Evolutionary conservation across 2,329 filamentous ascomycete genomes (phyloP), one percentile per base, ranked within the genome.

Genomic region (Didymellaceae sp.): DNA sequence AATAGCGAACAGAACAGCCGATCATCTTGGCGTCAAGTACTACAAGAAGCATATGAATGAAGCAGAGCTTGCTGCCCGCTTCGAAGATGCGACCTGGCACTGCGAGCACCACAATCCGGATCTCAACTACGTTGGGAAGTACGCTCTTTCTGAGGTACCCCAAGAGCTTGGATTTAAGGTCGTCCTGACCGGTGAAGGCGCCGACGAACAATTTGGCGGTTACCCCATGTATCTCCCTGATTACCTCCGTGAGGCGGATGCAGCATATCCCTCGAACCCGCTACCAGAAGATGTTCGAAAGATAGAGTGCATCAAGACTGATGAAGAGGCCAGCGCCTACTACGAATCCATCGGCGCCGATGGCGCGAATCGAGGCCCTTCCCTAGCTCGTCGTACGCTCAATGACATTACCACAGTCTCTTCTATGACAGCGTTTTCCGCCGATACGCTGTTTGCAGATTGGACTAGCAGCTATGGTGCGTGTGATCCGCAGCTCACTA

Each of bases 161-260:
- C 73, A 67, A 17, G 68, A 77, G 42, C 65, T 75, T 16, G 81
- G 80, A 3, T 74, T 78, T 62, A 81, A 81, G 47, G 81, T 83
- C 5, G 76, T 84, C 2, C 66, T 85, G 6, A 82, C 80, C 1
- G 76, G 75, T 21, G 78, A 82, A 58, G 80, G 79, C 3, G 68
- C 78, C 5, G 81, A 83, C 55, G 81, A 83, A 66, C 72, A 78
- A 39, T 83, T 84, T 59, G 76, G 70, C 4, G 81, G 82, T 31
- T 84, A 84, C 50, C 67, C 73, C 0, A 72, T 46, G 80, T 57
- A 78, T 51, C 57, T 74, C 0, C 64, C 74, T 1, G 80, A 83
- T 42, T 76, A 74, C 42, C 71, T 84, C 1, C 73, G 75, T 8
- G 81, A 82, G 54, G 54, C 74, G 1, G 82, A 84, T 54, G 37